Conservation (phyloP, 805 yeast species). For the Debaryomyces prosopidis region DNA sequence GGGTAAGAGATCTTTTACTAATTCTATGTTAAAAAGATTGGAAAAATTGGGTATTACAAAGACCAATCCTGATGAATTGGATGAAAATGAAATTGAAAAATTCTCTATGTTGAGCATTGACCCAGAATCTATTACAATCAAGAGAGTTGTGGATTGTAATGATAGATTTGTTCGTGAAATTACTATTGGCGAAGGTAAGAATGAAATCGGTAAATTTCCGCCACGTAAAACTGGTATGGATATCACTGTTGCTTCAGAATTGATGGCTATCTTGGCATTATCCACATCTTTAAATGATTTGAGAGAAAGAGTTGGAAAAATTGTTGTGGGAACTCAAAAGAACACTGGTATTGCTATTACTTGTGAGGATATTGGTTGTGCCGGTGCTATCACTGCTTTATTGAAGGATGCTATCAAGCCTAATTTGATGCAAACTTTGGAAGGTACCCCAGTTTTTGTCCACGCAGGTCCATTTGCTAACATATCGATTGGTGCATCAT, state of each 20-base stretch:
- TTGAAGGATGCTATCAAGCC: conserved; percentile 97
- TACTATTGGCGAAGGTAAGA: conserved; percentile 88
- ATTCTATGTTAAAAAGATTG: conserved; percentile 75
- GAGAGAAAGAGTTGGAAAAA: conserved; percentile 82
- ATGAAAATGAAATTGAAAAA: conserved; percentile 67
- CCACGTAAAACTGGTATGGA: conserved; percentile 90
- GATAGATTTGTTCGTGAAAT: conserved; percentile 88
- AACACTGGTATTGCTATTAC: conserved; percentile 79
- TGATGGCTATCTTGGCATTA: conserved; percentile 93
- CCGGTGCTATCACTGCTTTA: conserved; percentile 93
- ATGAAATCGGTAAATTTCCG: conserved; percentile 75
- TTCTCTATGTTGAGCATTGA: conserved; percentile 88
- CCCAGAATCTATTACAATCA: conserved; percentile 86
- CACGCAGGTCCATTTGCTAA: conserved; percentile 99
- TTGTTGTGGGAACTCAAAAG: conserved; percentile 82
- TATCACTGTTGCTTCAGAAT: conserved; percentile 93
- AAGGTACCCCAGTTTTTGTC: conserved; percentile 96
- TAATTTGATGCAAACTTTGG: conserved; percentile 93
- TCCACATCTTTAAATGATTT: conserved; percentile 76
- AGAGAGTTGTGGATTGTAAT: conserved; percentile 91
- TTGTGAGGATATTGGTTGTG: conserved; percentile 91
- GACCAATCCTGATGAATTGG: conserved; percentile 77
- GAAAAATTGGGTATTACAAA: conserved; percentile 78
- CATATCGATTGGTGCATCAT: conserved; percentile 94
- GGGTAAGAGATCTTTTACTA: conserved; percentile 76